A percentile compares a stretch with the other conserved stretches of the same genome.
Conservation (phyloP, 257 asterid genomes). For the Solanum habrochaites region DNA sequence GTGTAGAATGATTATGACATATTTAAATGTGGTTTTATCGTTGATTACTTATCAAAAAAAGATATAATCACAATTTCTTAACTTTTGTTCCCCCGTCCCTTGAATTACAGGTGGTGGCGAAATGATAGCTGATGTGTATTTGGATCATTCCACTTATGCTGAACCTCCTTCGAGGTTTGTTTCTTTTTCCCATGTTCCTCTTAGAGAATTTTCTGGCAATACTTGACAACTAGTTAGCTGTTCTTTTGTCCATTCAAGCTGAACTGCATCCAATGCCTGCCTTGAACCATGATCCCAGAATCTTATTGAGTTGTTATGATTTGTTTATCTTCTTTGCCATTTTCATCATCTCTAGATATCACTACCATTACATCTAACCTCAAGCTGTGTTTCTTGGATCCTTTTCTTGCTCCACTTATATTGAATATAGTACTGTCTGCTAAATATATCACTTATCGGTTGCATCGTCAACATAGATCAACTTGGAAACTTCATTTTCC, state of each 20-base stretch:
- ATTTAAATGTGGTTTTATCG: not conserved
- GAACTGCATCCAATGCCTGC: not conserved
- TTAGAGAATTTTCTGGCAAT: not conserved
- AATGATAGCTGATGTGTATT: constrained; percentile 87
- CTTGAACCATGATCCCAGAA: not conserved
- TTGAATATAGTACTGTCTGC: not conserved
- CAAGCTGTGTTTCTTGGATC: not conserved
- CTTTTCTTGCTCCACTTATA: not conserved
- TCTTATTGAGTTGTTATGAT: not conserved
- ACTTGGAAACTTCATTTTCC: not conserved
- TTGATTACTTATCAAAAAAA: not conserved
- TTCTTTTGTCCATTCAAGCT: not conserved
- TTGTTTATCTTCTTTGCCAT: not conserved
- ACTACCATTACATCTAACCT: not conserved
- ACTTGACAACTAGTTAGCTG: not conserved
- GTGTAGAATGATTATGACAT: not conserved
- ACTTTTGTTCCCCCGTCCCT: not conserved
- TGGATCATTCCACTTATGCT: constrained; percentile 91
- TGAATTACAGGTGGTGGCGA: constrained; percentile 84
- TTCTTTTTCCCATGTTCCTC: not conserved
- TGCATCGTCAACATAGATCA: not conserved
- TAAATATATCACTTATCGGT: not conserved
- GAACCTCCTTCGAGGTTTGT: constrained; percentile 93
- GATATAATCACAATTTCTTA: not conserved
- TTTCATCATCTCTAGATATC: not conserved